These are phyloP conservation scores for Penicillium sp. DNA, from an alignment of 2,329 filamentous ascomycete species.

Conservation along the genomic window DNA sequence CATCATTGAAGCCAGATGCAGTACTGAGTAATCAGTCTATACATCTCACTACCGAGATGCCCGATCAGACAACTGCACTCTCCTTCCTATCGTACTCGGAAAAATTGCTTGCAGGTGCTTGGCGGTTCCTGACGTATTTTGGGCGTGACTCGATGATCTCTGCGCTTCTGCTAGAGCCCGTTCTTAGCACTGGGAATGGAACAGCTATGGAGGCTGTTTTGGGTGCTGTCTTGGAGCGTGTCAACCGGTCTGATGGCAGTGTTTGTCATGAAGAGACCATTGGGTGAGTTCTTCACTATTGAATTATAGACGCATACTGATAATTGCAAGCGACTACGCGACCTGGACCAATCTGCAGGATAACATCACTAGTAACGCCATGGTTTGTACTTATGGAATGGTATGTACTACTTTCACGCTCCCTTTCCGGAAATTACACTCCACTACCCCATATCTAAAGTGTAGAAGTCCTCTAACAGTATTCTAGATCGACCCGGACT, in stretches of 20 bases:
- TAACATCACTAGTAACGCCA: constrained; percentile 53
- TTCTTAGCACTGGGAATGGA: constrained; percentile 57
- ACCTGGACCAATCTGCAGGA: constrained; percentile 59
- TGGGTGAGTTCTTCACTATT: constrained; percentile 34
- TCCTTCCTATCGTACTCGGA: constrained; percentile 65
- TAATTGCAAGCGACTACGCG: constrained; percentile 55
- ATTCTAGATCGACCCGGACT: constrained; percentile 60
- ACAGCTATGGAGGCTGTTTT: constrained; percentile 63
- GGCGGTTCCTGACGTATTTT: constrained; percentile 68
- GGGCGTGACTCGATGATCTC: constrained; percentile 66
- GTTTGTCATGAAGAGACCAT: constrained; percentile 67
- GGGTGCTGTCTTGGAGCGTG: constrained; percentile 59
- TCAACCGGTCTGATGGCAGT: constrained; percentile 60
- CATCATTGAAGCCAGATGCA: constrained; percentile 51
- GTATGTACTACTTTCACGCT: constrained; percentile 6
- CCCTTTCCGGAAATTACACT: neutral
- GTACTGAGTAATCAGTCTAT: constrained; percentile 53
- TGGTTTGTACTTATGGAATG: constrained; percentile 61
- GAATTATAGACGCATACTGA: neutral
- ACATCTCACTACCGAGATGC: constrained; percentile 47
- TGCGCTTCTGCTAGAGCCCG: constrained; percentile 57
- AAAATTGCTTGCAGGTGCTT: constrained; percentile 64
- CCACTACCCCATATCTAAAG: neutral
- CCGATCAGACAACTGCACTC: constrained; percentile 53
- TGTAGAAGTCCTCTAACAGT: neutral